Conservation (phyloP, 2,329 filamentous ascomycete species). For the Trichoderma sp. region DNA sequence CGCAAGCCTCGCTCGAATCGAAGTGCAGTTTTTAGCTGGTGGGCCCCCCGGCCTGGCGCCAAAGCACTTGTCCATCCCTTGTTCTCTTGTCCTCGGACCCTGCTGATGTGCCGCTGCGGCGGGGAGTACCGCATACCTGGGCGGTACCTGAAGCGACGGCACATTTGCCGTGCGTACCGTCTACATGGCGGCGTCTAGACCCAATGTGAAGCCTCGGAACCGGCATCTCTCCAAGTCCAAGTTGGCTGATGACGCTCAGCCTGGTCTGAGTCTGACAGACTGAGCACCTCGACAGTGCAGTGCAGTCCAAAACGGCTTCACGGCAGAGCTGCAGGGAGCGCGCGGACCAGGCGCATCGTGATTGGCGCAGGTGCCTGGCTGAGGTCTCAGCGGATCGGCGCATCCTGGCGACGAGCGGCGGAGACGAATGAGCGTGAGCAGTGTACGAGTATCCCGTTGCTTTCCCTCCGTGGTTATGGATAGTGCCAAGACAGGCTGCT, state of each 20-base stretch:
- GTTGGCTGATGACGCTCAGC: constrained; percentile 3
- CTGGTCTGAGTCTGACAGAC: background rate
- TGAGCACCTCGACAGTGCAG: background rate
- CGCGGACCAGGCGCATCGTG: background rate
- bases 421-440: background rate
- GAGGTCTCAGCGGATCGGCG: constrained; percentile 8
- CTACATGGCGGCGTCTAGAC: background rate
- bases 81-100: background rate
- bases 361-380: background rate
- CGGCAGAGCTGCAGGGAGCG: constrained; percentile 1
- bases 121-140: constrained; percentile 9
- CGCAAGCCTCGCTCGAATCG: background rate
- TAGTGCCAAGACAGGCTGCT: background rate
- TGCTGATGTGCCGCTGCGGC: background rate
- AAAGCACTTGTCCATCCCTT: background rate
- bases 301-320: background rate
- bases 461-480: background rate
- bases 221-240: background rate
- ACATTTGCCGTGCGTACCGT: background rate
- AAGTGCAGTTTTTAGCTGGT: constrained; percentile 12
- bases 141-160: background rate
- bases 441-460: background rate
- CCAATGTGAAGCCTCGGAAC: background rate
- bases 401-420: background rate
- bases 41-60: background rate